Evolutionary conservation across 495 filamentous ascomycete genomes (phyloP), one percentile per base, ranked within the genome.

Genomic region (Aspergillus ostianus): DNA sequence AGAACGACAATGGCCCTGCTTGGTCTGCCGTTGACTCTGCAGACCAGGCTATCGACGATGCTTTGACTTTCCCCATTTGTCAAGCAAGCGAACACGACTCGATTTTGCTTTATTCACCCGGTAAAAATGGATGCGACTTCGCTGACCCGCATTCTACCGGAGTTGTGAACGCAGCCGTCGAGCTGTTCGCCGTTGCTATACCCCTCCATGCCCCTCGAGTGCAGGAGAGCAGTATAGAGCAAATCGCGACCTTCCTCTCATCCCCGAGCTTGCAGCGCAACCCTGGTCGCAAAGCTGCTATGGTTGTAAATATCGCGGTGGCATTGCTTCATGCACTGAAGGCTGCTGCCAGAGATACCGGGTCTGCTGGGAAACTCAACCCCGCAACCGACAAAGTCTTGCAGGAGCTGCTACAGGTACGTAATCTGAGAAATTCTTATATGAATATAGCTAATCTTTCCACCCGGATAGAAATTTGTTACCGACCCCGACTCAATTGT

Each of bases 161-260:
- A 61, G 92, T 95, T 20, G 90, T 98, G 30, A 96, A 98, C 61
- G 84, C 93, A 67, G 93, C 94, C 19, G 95, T 98, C 56, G 85
- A 90, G 46, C 79, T 97, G 0, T 98, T 99, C 72, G 91, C 92
- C 9, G 87, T 95, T 54, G 89, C 91, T 32, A 85, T 98, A 51
- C 91, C 94, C 15, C 77, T 97, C 12, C 93, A 96, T 32, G 86
- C 88, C 0, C 80, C 91, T 2, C 96, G 92, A 63, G 90, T 99
- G 12, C 94, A 99, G 67, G 94, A 98, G 70, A 95, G 94, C 66
- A 90, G 93, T 21, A 80, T 98, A 9, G 95, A 97, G 67, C 95
- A 98, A 65, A 84, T 99, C 49, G 85, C 90, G 4, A 93, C 90
- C 0, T 95, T 92, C 61, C 77, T 96, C 4, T 87, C 90, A 6